phyloP scores from a whole-genome alignment of 1,284 basidiomycete species.

The Moesziomyces sp. region DNA sequence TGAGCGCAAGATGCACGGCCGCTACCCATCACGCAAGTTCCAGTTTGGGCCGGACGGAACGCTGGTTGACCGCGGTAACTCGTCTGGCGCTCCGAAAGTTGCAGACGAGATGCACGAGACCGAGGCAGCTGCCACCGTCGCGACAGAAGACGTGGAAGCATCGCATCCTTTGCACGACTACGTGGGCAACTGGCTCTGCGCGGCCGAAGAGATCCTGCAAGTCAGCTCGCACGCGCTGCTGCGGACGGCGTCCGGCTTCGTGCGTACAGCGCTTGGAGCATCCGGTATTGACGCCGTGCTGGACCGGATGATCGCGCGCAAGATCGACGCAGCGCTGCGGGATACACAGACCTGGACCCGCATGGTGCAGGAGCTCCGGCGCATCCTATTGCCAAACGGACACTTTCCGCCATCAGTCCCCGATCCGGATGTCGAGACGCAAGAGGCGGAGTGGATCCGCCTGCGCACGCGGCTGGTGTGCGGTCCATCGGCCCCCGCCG shows the following conservation, averaged over 20 bases:
- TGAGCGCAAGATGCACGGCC: constrained; percentile 47
- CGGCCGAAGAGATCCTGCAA: constrained; percentile 26
- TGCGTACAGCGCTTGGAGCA: constrained; percentile 13
- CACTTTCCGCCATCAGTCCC: constrained; percentile 39
- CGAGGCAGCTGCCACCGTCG: not conserved
- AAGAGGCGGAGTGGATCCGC: constrained; percentile 38
- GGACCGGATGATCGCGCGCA: constrained; percentile 16
- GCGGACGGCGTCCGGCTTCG: constrained; percentile 15
- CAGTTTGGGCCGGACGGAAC: constrained; percentile 16
- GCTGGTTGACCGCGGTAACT: constrained; percentile 8
- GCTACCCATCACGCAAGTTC: constrained; percentile 42
- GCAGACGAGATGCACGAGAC: not conserved
- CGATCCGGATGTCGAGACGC: constrained; percentile 32
- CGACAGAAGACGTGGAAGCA: constrained; percentile 1
- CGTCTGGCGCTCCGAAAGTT: not conserved
- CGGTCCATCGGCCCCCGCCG: not conserved
- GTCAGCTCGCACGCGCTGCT: constrained; percentile 14
- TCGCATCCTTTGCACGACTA: constrained; percentile 17
- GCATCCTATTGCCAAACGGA: constrained; percentile 33
- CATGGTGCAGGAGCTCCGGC: constrained; percentile 21
- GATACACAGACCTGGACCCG: constrained; percentile 24
- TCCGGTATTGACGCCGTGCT: constrained; percentile 20
- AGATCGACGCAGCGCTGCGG: constrained; percentile 15
- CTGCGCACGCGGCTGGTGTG: constrained; percentile 27
- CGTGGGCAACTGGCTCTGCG: constrained; percentile 29